Evolutionary conservation across 2,329 filamentous ascomycete genomes (phyloP).

Genomic region (Coniochaeta ligniaria): DNA sequence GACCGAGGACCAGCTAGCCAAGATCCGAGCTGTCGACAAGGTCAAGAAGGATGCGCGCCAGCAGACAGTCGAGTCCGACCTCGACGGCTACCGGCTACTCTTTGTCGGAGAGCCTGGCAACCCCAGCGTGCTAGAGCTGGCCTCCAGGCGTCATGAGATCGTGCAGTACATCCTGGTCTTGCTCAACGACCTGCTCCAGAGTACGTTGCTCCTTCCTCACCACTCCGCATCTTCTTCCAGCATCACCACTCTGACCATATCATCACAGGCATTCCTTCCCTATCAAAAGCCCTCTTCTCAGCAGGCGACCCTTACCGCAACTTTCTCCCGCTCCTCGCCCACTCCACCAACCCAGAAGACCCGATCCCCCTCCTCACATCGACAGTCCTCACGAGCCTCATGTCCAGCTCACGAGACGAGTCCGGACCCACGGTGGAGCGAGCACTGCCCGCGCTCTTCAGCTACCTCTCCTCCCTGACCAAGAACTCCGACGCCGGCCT

Average conservation of each 20-base stretch:
- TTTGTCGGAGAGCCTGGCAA: slow-evolving; percentile 70
- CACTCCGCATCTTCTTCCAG: background rate
- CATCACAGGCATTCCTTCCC: slow-evolving; percentile 64
- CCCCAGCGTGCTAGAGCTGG: slow-evolving; percentile 71
- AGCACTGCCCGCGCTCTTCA: slow-evolving; percentile 75
- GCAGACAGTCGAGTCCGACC: slow-evolving; percentile 71
- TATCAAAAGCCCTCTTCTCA: slow-evolving; percentile 69
- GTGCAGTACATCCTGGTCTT: slow-evolving; percentile 93
- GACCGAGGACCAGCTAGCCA: slow-evolving; percentile 86
- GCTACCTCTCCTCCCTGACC: slow-evolving; percentile 76
- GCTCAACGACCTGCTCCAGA: slow-evolving; percentile 77
- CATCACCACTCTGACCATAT: slow-evolving; percentile 7
- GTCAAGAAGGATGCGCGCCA: slow-evolving; percentile 86
- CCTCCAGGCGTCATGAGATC: slow-evolving; percentile 80
- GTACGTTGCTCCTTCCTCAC: slow-evolving; percentile 36
- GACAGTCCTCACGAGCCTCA: slow-evolving; percentile 73
- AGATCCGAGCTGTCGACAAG: slow-evolving; percentile 96
- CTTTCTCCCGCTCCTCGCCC: slow-evolving; percentile 75
- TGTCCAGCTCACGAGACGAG: slow-evolving; percentile 59
- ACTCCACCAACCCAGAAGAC: slow-evolving; percentile 67
- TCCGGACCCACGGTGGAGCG: slow-evolving; percentile 57
- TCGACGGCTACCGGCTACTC: slow-evolving; percentile 71
- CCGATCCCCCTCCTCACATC: slow-evolving; percentile 85
- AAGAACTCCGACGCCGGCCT: slow-evolving; percentile 82
- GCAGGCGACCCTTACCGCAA: slow-evolving; percentile 74